Evolutionary conservation across 2,329 filamentous ascomycete species (phyloP).

Genomic region (Pseudocercospora eumusae): DNA sequence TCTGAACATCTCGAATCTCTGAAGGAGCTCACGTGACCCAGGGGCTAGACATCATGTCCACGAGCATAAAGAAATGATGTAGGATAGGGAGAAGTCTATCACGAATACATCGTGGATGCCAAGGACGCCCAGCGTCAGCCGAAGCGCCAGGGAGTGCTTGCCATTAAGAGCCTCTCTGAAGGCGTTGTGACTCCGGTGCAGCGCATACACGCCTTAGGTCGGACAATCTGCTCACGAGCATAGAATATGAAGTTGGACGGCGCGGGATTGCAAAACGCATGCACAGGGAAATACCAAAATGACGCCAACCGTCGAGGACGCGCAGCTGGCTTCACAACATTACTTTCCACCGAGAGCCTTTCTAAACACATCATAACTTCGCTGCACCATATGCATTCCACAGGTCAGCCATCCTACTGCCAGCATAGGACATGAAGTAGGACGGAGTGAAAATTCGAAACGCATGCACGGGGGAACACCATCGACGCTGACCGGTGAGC

Average conservation of each 20-base stretch:
- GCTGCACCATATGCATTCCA: no score
- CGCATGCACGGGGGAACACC: no score
- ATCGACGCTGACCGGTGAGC: no score
- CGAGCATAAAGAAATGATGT: background rate
- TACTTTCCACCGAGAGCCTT: no score
- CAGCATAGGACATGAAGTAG: no score
- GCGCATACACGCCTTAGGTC: background rate
- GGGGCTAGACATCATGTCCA: background rate
- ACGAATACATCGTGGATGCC: background rate
- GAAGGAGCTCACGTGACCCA: no score
- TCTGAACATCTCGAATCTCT: no score
- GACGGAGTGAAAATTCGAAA: no score
- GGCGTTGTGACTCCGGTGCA: background rate
- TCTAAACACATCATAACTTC: no score
- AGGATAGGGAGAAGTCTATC: background rate
- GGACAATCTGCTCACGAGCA: background rate
- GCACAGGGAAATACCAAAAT: no score
- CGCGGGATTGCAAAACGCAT: background rate
- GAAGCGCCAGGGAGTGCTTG: background rate
- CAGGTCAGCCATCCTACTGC: no score
- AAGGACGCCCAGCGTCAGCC: background rate
- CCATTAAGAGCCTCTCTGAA: background rate
- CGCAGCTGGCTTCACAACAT: background rate
- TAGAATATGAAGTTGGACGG: background rate
- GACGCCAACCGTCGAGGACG: background rate